Evolutionary conservation across 768 basidiomycete species (phyloP).

Genomic region (Aureoboletus auriporus): DNA sequence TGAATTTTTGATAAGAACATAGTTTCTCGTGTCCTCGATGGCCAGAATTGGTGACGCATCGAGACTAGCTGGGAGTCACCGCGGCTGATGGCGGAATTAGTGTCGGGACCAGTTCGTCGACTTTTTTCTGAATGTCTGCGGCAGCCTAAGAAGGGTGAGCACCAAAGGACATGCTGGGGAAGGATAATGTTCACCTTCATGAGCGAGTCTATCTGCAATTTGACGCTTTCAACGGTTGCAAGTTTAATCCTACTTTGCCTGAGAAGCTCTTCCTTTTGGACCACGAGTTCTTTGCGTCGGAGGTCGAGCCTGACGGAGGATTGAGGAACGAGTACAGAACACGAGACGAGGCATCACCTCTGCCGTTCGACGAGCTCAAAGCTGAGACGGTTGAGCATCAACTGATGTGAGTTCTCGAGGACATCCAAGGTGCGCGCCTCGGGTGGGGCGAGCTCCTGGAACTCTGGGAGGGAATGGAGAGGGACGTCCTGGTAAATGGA

Average conservation of each 20-base stretch:
- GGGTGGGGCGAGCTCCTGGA: conserved; percentile 61
- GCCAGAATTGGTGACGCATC: background rate
- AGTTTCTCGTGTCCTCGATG: conserved; percentile 8
- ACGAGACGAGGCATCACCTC: conserved; percentile 45
- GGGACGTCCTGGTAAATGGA: conserved; percentile 88
- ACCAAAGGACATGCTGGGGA: background rate
- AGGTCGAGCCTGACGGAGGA: conserved; percentile 58
- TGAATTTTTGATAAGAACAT: conserved; percentile 16
- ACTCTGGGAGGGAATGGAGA: conserved; percentile 67
- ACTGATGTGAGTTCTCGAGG: conserved; percentile 68
- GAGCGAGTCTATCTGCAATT: conserved; percentile 69
- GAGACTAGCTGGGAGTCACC: conserved; percentile 22
- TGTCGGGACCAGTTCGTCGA: conserved; percentile 60
- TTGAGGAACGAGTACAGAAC: conserved; percentile 5
- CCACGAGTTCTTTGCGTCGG: conserved; percentile 60
- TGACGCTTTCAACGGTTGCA: conserved; percentile 71
- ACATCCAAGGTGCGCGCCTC: conserved; percentile 60
- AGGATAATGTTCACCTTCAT: conserved; percentile 52
- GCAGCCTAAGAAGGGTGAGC: conserved; percentile 48
- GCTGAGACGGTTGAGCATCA: conserved; percentile 83
- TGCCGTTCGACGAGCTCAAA: conserved; percentile 88
- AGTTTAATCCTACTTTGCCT: conserved; percentile 76
- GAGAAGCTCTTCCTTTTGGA: conserved; percentile 73
- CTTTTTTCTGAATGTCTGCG: conserved; percentile 70
- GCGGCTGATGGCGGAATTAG: conserved; percentile 28